Evolutionary conservation across 2,329 filamentous ascomycete species (phyloP), one percentile per base, ranked within the genome.

Genomic region (Pseudogymnoascus verrucosus): DNA sequence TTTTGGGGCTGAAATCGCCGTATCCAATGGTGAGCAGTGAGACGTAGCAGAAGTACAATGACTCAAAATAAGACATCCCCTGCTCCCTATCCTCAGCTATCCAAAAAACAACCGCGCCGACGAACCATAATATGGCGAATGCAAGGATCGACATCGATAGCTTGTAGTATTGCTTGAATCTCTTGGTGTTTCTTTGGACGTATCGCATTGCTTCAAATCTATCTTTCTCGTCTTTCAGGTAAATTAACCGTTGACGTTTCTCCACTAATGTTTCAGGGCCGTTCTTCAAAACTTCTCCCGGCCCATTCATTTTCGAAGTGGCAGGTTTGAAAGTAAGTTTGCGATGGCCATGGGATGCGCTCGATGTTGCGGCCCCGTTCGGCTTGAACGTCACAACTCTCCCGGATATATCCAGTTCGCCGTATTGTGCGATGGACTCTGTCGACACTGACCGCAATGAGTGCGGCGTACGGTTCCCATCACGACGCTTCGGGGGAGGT

Each of bases 21-120:
- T 89, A 89, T 1, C 88, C 88, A 51, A 90, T 87, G 0, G 88
- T 89, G 8, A 90, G 72, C 0, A 90, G 80, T 1, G 82, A 84
- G 19, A 87, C 82, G 69, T 88, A 90, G 71, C 84, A 87, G 73
- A 90, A 89, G 72, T 90, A 90, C 6, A 90, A 74, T 0, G 83
- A 78, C 67, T 89, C 74, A 68, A 89, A 89, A 69, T 90, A 90
- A 3, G 75, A 79, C 71, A 87, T 76, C 1, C 71, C 68, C 68
- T 85, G 83, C 0, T 79, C 77, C 1, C 80, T 69, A 7, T 76
- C 71, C 68, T 89, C 87, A 0, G 83, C 78, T 34, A 76, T 70
- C 79, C 82, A 88, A 72, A 90, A 90, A 0, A 88, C 82, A 1
- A 84, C 72, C 0, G 87, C 87, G 28, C 88, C 88, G 3, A 86